These are phyloP conservation scores for Graphilbum sp. DNA, from an alignment of 2,329 filamentous ascomycete species.

Conservation along the genomic window DNA sequence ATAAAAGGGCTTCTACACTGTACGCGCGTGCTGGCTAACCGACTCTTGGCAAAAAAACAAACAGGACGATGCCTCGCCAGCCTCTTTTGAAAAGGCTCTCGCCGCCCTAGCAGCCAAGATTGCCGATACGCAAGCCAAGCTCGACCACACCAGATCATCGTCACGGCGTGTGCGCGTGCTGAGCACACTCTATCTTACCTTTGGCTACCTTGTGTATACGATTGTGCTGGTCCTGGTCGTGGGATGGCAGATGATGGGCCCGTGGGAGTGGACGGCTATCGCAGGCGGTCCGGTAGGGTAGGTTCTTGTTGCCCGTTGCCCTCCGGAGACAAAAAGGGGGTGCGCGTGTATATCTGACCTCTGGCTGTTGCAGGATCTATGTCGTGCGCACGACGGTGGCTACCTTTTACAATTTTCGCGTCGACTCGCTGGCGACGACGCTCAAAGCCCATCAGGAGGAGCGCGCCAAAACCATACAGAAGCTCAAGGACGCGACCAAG, in stretches of 20 bases:
- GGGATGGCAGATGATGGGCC: conserved; percentile 62
- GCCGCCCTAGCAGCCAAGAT: conserved; percentile 74
- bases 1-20: conserved; percentile 13
- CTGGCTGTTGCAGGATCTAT: conserved; percentile 52
- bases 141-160: conserved; percentile 56
- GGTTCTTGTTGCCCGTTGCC: not conserved
- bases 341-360: too few species aligned
- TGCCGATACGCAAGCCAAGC: conserved; percentile 50
- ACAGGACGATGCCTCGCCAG: conserved; percentile 69
- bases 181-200: conserved; percentile 77
- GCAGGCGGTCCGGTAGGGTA: conserved; percentile 66
- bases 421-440: conserved; percentile 49
- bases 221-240: conserved; percentile 73
- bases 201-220: conserved; percentile 76
- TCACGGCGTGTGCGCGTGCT: conserved; percentile 69
- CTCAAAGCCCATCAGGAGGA: conserved; percentile 65
- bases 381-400: conserved; percentile 48
- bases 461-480: conserved; percentile 75
- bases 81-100: conserved; percentile 84
- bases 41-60: too few species aligned
- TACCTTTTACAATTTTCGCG: conserved; percentile 66
- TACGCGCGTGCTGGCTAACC: too few species aligned
- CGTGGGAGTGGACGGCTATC: conserved; percentile 63
- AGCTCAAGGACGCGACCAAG: conserved; percentile 85
- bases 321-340: too few species aligned